phyloP scores from a whole-genome alignment of 768 basidiomycete genomes.

The Cystobasidium onofrii region DNA sequence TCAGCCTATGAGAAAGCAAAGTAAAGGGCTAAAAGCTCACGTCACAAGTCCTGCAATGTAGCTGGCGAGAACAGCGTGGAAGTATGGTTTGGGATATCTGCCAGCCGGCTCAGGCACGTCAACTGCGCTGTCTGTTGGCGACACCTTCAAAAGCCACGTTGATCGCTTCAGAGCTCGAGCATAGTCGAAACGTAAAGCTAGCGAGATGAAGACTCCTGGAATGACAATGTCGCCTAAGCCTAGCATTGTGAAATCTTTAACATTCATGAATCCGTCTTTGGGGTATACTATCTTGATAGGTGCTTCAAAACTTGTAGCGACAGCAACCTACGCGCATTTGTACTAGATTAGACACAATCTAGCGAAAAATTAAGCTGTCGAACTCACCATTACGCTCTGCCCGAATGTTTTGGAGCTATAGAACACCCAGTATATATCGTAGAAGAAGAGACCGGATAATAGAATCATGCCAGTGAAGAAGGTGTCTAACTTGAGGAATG shows the following conservation, averaged over 20 bases:
- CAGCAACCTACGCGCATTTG: slow-evolving; percentile 43
- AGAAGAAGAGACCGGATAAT: slow-evolving; percentile 74
- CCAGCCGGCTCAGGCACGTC: slow-evolving; percentile 41
- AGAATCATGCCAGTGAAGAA: slow-evolving; percentile 79
- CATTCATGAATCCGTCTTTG: slow-evolving; percentile 54
- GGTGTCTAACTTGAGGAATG: slow-evolving; percentile 73
- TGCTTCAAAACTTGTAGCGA: slow-evolving; percentile 78
- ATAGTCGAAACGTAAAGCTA: slow-evolving; percentile 77
- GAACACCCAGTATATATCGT: slow-evolving; percentile 75
- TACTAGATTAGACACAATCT: neutral
- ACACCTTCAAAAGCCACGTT: neutral
- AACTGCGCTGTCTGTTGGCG: slow-evolving; percentile 30
- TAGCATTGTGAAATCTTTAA: slow-evolving; percentile 71
- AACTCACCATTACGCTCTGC: slow-evolving; percentile 28
- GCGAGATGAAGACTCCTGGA: slow-evolving; percentile 62
- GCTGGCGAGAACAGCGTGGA: slow-evolving; percentile 58
- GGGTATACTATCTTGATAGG: slow-evolving; percentile 91
- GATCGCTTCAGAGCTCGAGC: slow-evolving; percentile 47
- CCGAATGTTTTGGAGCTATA: slow-evolving; percentile 26
- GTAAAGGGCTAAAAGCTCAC: slow-evolving; percentile 1
- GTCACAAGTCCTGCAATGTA: slow-evolving; percentile 50
- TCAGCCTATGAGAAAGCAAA: neutral
- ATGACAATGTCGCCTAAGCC: slow-evolving; percentile 80
- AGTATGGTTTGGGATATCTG: slow-evolving; percentile 65
- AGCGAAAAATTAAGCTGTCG: neutral